phyloP scores from a whole-genome alignment of 1,284 basidiomycete species.

The Pseudozyma tsukubaensis region DNA sequence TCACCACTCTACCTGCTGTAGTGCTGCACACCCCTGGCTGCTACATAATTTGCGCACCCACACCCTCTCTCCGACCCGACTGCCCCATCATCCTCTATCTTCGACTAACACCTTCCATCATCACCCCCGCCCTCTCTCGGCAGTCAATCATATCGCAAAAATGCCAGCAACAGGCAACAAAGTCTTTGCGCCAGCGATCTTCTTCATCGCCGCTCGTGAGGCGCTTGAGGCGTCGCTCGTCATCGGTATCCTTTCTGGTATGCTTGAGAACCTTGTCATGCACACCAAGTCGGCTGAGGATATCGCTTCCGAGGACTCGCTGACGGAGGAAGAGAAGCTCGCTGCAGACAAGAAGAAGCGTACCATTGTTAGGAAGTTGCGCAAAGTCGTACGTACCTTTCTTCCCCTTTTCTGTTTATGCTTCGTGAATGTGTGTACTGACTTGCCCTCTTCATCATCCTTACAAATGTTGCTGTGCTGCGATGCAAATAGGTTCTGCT shows the following conservation, averaged over 20 bases:
- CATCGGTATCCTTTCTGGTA: constrained; percentile 64
- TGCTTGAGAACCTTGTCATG: constrained; percentile 62
- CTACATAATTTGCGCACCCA: constrained; percentile 1
- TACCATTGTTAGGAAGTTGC: constrained; percentile 50
- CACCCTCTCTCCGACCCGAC: neutral
- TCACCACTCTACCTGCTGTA: too few species aligned
- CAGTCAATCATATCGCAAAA: neutral
- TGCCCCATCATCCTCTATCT: neutral
- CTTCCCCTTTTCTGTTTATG: neutral
- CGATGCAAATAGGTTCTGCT: constrained; percentile 22
- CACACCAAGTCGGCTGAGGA: constrained; percentile 35
- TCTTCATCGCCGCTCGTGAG: constrained; percentile 67
- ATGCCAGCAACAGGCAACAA: constrained; percentile 54
- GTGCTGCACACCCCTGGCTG: too few species aligned
- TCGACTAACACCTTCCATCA: constrained; percentile 1
- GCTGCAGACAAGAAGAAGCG: constrained; percentile 26
- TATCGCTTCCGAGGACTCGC: constrained; percentile 8
- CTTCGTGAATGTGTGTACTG: neutral
- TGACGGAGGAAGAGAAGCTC: constrained; percentile 19
- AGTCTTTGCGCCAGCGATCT: constrained; percentile 66
- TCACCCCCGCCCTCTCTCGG: neutral
- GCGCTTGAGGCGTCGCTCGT: constrained; percentile 65
- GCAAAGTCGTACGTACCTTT: constrained; percentile 49
- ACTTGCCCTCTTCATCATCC: neutral
- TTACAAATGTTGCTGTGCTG: neutral